Percentiles rank a stretch among this genome's conserved stretches.
Conservation (phyloP, 306 rosid species). For the Gleditsia sinensis region DNA sequence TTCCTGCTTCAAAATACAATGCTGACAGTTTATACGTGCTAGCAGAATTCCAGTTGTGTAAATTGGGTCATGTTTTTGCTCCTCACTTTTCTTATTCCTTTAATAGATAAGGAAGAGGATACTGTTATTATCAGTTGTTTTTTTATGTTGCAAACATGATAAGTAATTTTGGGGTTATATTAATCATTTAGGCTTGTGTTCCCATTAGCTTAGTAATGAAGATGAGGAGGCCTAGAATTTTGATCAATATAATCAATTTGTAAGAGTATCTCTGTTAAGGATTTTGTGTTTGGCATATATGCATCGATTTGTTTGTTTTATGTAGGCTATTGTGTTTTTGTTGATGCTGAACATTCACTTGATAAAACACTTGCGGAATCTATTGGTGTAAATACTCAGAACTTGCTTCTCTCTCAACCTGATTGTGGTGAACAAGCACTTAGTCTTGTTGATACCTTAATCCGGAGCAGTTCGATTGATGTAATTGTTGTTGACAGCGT, state of each 20-base stretch:
- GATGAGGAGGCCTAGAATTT: constrained; percentile 3
- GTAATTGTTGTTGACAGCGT: constrained; percentile 97
- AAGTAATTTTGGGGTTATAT: not conserved
- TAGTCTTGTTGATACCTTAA: constrained; percentile 84
- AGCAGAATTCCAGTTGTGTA: constrained; percentile 17
- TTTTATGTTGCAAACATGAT: not conserved
- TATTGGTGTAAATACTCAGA: constrained; percentile 77
- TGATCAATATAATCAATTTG: constrained; percentile 6
- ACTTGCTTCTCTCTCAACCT: constrained; percentile 89
- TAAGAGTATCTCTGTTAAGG: not conserved
- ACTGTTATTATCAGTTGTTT: not conserved
- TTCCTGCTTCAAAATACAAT: not conserved
- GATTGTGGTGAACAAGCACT: constrained; percentile 97
- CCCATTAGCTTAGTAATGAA: not conserved
- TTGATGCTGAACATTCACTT: constrained; percentile 74
- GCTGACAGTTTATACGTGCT: constrained; percentile 21
- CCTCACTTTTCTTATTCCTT: not conserved
- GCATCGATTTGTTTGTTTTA: constrained; percentile 27
- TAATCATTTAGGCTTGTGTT: not conserved
- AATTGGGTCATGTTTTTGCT: constrained; percentile 13
- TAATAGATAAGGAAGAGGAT: constrained; percentile 1
- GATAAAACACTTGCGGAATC: constrained; percentile 52
- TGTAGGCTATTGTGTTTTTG: constrained; percentile 79
- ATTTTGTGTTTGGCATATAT: constrained; percentile 5
- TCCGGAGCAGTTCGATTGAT: constrained; percentile 92